Evolutionary conservation across 805 yeast species (phyloP), one percentile per base, ranked within the genome.

Genomic region (Ogataea corticis): DNA sequence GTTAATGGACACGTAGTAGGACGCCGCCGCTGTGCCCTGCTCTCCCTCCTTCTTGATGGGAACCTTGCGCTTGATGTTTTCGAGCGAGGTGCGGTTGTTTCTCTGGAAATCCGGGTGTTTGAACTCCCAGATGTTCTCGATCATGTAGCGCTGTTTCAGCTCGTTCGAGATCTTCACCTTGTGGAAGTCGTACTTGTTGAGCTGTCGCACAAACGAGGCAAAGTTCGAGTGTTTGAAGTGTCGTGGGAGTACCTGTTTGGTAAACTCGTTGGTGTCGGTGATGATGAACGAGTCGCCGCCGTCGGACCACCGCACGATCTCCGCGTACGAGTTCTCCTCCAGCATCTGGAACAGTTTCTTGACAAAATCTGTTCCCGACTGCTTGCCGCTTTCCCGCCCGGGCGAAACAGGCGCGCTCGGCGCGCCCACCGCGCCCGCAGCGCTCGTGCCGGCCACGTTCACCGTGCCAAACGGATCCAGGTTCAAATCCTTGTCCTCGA

Each of bases 161-260:
- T 82, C 90, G 46, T 73, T 78, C 33, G 86, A 71, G 37, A 80
- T 73, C 62, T 92, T 87, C 36, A 94, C 96, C 69, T 94, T 94
- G 72, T 94, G 99, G 72, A 94, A 94, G 67, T 92, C 99, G 62
- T 94, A 94, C 67, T 94, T 94, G 74, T 94, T 94, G 58, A 94
- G 73, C 64, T 94, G 99, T 37, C 99, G 79, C 16, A 92, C 98
- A 70, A 92, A 92, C 56, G 91, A 81, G 30, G 98, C 92, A 69
- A 92, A 94, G 69, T 94, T 94, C 46, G 89, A 80, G 67, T 94
- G 99, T 59, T 91, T 92, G 72, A 94, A 94, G 67, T 92, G 96
- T 41, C 83, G 80, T 13, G 98, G 98, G 40, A 94, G 75, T 12
- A 94, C 86, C 41, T 84, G 85, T 52, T 85, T 85, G 29, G 97